Conservation (phyloP, 352 stramenopile genomes). For the Globisporangium nunn region DNA sequence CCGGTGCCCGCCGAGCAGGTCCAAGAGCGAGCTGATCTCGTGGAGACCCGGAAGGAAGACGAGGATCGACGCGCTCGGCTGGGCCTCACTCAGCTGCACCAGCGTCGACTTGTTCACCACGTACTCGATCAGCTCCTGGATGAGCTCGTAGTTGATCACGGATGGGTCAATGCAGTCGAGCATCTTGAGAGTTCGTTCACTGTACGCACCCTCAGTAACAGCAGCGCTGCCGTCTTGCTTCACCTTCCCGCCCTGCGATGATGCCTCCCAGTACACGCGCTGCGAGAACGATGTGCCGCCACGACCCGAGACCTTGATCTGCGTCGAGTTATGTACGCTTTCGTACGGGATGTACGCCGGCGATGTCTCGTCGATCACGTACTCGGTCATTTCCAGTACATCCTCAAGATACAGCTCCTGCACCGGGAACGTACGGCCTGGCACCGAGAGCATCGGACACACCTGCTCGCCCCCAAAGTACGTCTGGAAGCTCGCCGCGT, state of each 20-base stretch:
- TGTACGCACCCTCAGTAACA: conserved; percentile 44
- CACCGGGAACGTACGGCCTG: conserved; percentile 95
- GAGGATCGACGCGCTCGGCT: conserved; percentile 81
- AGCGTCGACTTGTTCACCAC: conserved; percentile 54
- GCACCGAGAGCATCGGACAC: conserved; percentile 87
- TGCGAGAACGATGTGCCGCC: conserved; percentile 58
- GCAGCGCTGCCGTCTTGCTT: conserved; percentile 6
- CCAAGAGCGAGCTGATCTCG: conserved; percentile 90
- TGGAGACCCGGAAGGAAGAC: conserved; percentile 94
- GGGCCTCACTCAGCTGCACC: conserved; percentile 13
- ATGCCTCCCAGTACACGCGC: conserved; percentile 45
- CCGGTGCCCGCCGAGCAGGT: conserved; percentile 53
- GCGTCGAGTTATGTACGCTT: conserved; percentile 30
- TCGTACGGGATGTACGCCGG: conserved; percentile 35
- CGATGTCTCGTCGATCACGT: conserved; percentile 76
- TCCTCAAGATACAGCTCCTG: conserved; percentile 95
- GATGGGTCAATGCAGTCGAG: conserved; percentile 84
- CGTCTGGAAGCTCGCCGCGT: conserved; percentile 91
- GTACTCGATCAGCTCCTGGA: conserved; percentile 84
- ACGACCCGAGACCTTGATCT: conserved; percentile 53
- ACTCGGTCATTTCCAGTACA: conserved; percentile 79
- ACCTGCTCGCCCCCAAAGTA: conserved; percentile 89
- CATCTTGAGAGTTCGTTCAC: conserved; percentile 76
- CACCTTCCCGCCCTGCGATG: conserved; percentile 26
- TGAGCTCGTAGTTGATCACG: conserved; percentile 94